Base-by-base conservation (phyloP, 2,329 filamentous ascomycete species). In the Nannizziopsis arthrosporioides region DNA sequence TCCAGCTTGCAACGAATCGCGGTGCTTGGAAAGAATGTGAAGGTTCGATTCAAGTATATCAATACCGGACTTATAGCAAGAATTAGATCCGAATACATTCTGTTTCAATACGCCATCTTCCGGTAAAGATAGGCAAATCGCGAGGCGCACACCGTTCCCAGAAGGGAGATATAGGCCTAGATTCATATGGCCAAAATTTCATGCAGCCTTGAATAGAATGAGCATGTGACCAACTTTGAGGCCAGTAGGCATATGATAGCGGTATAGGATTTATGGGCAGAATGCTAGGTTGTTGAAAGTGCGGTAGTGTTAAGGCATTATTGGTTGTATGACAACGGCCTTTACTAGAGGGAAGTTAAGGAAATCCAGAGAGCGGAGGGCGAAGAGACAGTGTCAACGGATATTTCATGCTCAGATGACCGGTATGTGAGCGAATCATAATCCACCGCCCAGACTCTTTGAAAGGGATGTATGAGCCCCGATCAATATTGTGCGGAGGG, bases 171-270 rank as follows among this genome's bases (percentile, higher is more conserved):
- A 22, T 19, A 41, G 17, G 37, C 15, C 15, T 27, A 40, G 27
- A 22, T 22, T 32, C 44, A 41, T 41, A 38, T 32, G 35, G 30
- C 44, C 36, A 17, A 41, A 22, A 39, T 35, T 31, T 3, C 10
- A 47, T 41, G 44, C 44, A 35, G 27, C 30, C 35, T n/a, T 27
- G 22, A 32, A 41, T 41, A 41, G 37, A 39, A 46, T 19, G 22
- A 11, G 19, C 44, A 47, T 47, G 44, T 47, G 44, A 47, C 44
- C 18, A 38, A 41, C 15, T 5, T 10, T 14, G 35, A 34, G 35
- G 4, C 5, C 3, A n/a, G 9, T 14, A 8, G 37, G 37, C 37
- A 47, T 41, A 35, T 22, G 27, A 41, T 31, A 35, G 17, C 22
- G 22, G 44, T 15, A 41, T 47, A 17, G 15, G 22, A 1, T 2